Conservation (phyloP, 2,329 filamentous ascomycete genomes). For the Ilyonectria mors-panacis region DNA sequence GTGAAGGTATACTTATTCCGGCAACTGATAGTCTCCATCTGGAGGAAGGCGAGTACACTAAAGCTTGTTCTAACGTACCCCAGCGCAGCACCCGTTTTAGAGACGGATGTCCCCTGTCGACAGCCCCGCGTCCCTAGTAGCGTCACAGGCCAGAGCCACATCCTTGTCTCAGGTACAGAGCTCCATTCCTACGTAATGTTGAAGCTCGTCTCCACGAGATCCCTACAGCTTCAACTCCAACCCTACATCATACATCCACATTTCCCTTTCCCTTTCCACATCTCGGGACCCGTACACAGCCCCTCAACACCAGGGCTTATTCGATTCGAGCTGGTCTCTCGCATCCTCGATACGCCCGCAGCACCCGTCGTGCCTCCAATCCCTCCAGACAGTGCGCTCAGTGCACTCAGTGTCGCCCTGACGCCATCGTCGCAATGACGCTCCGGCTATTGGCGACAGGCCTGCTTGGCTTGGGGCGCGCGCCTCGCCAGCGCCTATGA, state of each 20-base stretch:
- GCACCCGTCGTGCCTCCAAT: neutral
- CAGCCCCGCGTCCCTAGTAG: constrained; percentile 1
- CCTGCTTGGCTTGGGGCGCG: constrained; percentile 46
- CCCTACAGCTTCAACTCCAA: neutral
- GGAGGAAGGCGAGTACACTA: neutral
- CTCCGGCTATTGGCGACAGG: constrained; percentile 45
- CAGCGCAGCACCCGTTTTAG: neutral
- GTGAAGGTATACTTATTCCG: no score
- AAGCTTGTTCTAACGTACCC: neutral
- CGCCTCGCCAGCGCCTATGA: constrained; percentile 40
- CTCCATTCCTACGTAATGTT: constrained; percentile 19
- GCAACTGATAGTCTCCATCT: no score
- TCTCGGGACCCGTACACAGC: neutral
- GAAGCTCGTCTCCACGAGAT: neutral
- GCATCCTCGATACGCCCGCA: neutral
- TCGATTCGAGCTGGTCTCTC: constrained; percentile 14
- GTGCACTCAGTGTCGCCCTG: neutral
- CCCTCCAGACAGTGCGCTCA: neutral
- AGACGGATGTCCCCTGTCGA: neutral
- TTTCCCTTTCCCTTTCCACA: neutral
- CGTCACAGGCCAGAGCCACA: constrained; percentile 14
- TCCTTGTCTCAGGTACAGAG: constrained; percentile 30
- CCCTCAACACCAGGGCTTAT: neutral
- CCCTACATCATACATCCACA: neutral
- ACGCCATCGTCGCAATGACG: constrained; percentile 41